Evolutionary conservation across 306 rosid genomes (phyloP).

Genomic region (Leucaena leucocephala): DNA sequence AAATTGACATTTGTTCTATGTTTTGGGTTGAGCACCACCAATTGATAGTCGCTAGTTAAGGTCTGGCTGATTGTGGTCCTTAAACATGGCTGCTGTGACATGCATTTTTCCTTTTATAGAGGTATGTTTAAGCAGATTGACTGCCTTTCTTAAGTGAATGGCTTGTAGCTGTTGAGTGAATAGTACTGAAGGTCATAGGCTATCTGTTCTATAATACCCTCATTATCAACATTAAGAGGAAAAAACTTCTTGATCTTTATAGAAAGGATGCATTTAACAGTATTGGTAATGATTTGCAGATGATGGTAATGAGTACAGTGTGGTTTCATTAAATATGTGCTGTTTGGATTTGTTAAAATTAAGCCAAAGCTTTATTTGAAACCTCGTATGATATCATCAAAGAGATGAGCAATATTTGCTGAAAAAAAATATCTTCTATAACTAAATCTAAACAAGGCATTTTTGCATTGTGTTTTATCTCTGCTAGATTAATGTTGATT

Average conservation of each 20-base stretch:
- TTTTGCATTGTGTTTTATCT: background rate
- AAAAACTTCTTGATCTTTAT: constrained; percentile 5
- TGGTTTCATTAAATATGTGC: constrained; percentile 11
- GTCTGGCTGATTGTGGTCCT: background rate
- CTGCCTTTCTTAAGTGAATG: background rate
- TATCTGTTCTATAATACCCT: background rate
- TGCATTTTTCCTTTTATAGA: constrained; percentile 1
- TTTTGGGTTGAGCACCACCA: background rate
- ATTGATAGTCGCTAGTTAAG: background rate
- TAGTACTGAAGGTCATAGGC: constrained; percentile 1
- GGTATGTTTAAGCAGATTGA: background rate
- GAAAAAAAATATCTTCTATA: background rate
- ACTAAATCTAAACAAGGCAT: background rate
- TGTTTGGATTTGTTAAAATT: background rate
- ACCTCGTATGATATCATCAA: background rate
- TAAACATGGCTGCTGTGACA: background rate
- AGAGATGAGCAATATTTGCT: constrained; percentile 9
- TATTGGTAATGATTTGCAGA: background rate
- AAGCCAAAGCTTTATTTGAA: background rate
- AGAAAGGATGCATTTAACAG: background rate
- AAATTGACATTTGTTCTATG: background rate
- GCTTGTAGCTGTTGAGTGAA: background rate
- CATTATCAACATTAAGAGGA: constrained; percentile 7
- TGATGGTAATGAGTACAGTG: background rate
- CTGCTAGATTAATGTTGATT: background rate